phyloP scores from a whole-genome alignment of 495 filamentous ascomycete species.

The Neurospora sp. region DNA sequence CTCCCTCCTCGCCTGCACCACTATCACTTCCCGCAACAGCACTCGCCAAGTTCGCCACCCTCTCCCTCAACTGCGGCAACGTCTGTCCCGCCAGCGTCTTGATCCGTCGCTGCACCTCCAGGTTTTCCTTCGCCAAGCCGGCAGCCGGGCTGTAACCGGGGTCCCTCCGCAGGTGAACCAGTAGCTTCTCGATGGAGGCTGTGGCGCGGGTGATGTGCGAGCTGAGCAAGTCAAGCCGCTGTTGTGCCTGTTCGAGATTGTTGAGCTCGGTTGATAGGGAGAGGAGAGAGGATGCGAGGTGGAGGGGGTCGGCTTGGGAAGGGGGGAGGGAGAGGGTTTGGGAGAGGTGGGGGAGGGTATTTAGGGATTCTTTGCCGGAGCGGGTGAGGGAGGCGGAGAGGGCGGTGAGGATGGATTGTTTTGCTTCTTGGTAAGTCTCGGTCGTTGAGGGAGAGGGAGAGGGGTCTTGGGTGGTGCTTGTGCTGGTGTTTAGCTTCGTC shows the following conservation, averaged over 20 bases:
- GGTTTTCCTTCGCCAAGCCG: constrained; percentile 46
- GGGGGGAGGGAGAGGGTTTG: constrained; percentile 20
- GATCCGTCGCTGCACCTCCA: constrained; percentile 51
- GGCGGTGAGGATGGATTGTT: constrained; percentile 23
- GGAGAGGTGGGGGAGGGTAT: constrained; percentile 34
- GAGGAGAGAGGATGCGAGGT: constrained; percentile 27
- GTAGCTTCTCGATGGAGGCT: not conserved
- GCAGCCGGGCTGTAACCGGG: constrained; percentile 37
- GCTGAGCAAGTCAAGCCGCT: constrained; percentile 31
- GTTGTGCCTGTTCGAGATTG: constrained; percentile 32
- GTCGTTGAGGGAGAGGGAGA: constrained; percentile 26
- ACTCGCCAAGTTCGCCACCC: constrained; percentile 23
- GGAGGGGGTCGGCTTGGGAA: constrained; percentile 18
- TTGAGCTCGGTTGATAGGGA: constrained; percentile 24
- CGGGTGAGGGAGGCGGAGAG: constrained; percentile 22
- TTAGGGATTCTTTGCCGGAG: constrained; percentile 30
- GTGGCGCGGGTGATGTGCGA: constrained; percentile 25
- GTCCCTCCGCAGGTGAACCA: constrained; percentile 1
- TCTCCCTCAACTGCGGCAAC: constrained; percentile 42
- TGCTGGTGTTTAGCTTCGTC: constrained; percentile 22
- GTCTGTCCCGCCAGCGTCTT: constrained; percentile 44
- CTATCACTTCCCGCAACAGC: constrained; percentile 39
- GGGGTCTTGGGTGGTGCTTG: not conserved
- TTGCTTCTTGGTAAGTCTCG: constrained; percentile 6
- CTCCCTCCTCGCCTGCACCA: constrained; percentile 33